Conservation (phyloP, 148 eudicot genomes). For the Spergularia bocconei region DNA sequence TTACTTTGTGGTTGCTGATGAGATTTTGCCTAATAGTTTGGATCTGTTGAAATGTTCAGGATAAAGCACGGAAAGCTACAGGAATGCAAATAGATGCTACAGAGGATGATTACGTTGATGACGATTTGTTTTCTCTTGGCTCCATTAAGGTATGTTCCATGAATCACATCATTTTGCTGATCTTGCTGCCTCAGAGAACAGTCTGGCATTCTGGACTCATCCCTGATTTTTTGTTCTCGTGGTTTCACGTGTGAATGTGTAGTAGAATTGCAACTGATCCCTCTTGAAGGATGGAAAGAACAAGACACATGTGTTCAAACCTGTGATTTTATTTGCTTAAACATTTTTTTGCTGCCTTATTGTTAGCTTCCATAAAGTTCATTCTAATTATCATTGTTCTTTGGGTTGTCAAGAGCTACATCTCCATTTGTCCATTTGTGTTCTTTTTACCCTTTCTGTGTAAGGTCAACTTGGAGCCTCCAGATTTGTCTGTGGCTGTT, state of each 20-base stretch:
- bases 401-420: neutral
- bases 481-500: neutral
- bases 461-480: neutral
- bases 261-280: no score
- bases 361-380: neutral
- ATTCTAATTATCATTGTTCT: neutral
- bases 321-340: neutral
- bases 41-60: conserved; percentile 43
- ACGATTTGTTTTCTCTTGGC: conserved; percentile 73
- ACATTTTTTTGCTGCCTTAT: neutral
- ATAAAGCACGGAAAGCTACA: conserved; percentile 74
- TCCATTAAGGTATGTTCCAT: conserved; percentile 65
- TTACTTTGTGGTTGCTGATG: neutral
- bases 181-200: neutral
- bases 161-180: neutral
- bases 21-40: neutral
- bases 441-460: neutral
- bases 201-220: no score
- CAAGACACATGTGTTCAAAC: neutral
- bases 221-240: no score
- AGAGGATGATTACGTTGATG: conserved; percentile 70
- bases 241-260: no score
- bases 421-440: neutral
- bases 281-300: no score
- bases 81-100: conserved; percentile 79